Conservation (phyloP, 257 asterid species). For the Fraxinus pennsylvanica region DNA sequence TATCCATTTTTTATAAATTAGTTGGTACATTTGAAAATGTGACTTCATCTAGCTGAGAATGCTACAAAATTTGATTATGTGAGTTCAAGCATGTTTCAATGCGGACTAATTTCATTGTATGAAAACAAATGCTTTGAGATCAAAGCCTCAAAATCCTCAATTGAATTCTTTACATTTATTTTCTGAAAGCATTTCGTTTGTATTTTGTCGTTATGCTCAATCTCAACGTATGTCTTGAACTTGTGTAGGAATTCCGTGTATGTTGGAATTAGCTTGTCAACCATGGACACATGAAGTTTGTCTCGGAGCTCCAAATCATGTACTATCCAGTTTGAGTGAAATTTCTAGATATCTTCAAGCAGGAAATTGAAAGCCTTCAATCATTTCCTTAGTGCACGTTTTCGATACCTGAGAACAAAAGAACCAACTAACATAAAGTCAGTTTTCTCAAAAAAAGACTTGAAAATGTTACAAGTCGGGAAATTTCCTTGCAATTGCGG, state of each 20-base stretch:
- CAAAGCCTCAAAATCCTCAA: slow-evolving; percentile 32
- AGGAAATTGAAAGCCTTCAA: slow-evolving; percentile 28
- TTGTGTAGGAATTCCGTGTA: slow-evolving; percentile 33
- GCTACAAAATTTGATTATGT: no score
- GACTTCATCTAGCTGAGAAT: no score
- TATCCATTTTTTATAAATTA: no score
- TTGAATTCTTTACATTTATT: slow-evolving; percentile 30
- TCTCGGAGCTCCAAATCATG: slow-evolving; percentile 32
- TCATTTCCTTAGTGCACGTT: slow-evolving; percentile 25
- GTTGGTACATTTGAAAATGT: no score
- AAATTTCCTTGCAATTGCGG: no score
- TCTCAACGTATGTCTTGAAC: slow-evolving; percentile 18
- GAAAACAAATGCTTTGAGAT: slow-evolving; percentile 29
- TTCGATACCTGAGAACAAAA: slow-evolving; percentile 25
- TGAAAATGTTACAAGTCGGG: slow-evolving; percentile 32
- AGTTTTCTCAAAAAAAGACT: slow-evolving; percentile 31
- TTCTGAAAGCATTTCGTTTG: neutral
- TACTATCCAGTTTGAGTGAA: slow-evolving; percentile 32
- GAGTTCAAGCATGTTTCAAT: no score
- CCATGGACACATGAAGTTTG: slow-evolving; percentile 26
- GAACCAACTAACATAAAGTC: slow-evolving; percentile 24
- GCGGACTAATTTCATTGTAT: neutral
- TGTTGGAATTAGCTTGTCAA: slow-evolving; percentile 23
- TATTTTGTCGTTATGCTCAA: neutral
- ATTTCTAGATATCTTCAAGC: slow-evolving; percentile 19